Evolutionary conservation across 345 rosid species (phyloP).

Genomic region (Diplotaxis tenuifolia): DNA sequence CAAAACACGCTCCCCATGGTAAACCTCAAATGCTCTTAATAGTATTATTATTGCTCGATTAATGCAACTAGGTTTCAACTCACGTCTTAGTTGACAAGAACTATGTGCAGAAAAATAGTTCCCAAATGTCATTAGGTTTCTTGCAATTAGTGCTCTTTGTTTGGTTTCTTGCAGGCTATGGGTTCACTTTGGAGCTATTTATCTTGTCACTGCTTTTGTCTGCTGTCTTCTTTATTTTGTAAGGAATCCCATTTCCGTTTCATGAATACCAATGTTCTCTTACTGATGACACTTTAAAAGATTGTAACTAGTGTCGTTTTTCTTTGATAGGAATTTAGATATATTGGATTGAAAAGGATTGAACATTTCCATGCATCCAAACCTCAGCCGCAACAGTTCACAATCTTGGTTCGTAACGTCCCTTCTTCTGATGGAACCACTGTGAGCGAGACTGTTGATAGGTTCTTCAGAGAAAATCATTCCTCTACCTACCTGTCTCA

Average conservation of each 20-base stretch:
- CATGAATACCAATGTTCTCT: neutral
- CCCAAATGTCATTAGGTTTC: neutral
- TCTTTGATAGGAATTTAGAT: constrained; percentile 70
- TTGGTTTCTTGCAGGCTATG: constrained; percentile 68
- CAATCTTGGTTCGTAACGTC: constrained; percentile 73
- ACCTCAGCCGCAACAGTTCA: constrained; percentile 94
- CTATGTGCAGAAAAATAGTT: neutral
- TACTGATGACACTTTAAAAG: constrained; percentile 7
- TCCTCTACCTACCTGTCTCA: constrained; percentile 77
- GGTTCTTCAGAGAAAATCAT: constrained; percentile 70
- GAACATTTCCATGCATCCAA: constrained; percentile 70
- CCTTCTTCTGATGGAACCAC: constrained; percentile 68
- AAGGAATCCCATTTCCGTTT: constrained; percentile 30
- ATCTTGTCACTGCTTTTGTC: constrained; percentile 64
- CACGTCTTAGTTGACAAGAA: neutral
- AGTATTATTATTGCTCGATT: neutral
- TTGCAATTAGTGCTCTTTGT: neutral
- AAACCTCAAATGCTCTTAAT: constrained; percentile 21
- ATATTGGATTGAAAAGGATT: constrained; percentile 67
- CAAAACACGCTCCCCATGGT: constrained; percentile 61
- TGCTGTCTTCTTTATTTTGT: constrained; percentile 79
- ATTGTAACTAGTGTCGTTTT: constrained; percentile 20
- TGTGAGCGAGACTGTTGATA: constrained; percentile 75
- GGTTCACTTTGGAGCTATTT: constrained; percentile 85
- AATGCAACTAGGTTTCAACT: neutral